Evolutionary conservation across 805 yeast species (phyloP), one percentile per base, ranked within the genome.

Genomic region (Pichia kluyveri): DNA sequence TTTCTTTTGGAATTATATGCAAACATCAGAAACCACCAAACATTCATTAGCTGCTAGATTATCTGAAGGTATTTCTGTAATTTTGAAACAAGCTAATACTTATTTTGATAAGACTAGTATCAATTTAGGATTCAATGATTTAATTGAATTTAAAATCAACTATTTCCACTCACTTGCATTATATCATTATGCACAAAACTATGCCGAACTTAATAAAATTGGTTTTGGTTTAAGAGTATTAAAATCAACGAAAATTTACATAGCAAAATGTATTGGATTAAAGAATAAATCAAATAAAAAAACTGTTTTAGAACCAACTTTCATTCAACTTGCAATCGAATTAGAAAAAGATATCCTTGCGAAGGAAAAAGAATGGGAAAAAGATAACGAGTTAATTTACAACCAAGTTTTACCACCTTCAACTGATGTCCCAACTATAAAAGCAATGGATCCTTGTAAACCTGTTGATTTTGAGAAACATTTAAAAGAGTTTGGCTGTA

Each of bases 321-420:
- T 49, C 2, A 14, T 36, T 27, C 41, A 42, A 28, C n/a, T 49
- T 32, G 30, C 40, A n/a, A 38, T 43, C 17, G 48, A 48, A 6
- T 17, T 51, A 17, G 46, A 46, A 6, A 51, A 53, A 8, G 41
- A 55, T 8, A 51, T 60, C 10, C 54, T 55, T 42, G 18, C 40
- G 1, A 69, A 72, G 43, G 52, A 69, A 14, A 62, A 61, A 28
- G 56, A 63, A 3, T 56, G 86, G 55, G 80, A 75, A 27, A 88
- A 85, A 55, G 98, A 91, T 60, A 91, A 91, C 59, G 97, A 91
- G 60, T 83, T 80, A 56, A 86, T 91, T 37, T 91, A 86, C 60
- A 96, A 93, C 63, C 91, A 84, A 19, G 57, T 71, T 1, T 69
- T 90, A 14, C 96, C 96, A 0, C 69, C 77, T 5, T 65, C 66